Conservation (phyloP, 202 grass and related monocot species). For the Bolboschoenoplectus hybrid region DNA sequence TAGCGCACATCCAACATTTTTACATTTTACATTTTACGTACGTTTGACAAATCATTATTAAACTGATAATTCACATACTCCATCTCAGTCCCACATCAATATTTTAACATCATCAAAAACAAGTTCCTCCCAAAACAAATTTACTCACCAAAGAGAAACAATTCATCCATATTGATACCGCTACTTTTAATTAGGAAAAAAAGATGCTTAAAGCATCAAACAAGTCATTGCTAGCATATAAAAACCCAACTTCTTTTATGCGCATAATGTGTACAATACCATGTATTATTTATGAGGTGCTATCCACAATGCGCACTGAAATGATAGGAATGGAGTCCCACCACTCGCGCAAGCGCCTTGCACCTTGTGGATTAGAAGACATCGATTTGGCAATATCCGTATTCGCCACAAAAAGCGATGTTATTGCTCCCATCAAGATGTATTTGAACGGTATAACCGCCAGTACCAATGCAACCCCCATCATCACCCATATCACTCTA, state of each 20-base stretch:
- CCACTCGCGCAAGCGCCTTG: conserved; percentile 83
- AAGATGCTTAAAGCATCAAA: background rate
- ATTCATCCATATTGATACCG: background rate
- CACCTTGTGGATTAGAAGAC: conserved; percentile 49
- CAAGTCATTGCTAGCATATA: background rate
- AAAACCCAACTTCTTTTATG: background rate
- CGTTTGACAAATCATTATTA: background rate
- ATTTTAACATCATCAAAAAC: background rate
- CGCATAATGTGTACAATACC: background rate
- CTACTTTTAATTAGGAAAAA: background rate
- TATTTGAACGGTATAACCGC: conserved; percentile 65
- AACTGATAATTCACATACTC: background rate
- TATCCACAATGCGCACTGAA: conserved; percentile 52
- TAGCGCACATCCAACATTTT: too few relatives aligned
- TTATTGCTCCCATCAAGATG: conserved; percentile 53
- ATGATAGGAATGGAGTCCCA: conserved; percentile 87
- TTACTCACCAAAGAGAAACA: background rate
- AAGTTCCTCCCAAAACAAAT: background rate
- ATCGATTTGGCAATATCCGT: conserved; percentile 41
- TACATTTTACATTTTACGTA: too few relatives aligned
- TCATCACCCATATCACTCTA: conserved; percentile 59
- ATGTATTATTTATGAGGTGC: conserved; percentile 7
- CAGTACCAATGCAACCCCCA: conserved; percentile 48
- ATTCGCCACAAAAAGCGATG: conserved; percentile 40
- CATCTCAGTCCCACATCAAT: background rate